Percentiles rank a stretch among this genome's conserved stretches.
Evolutionary conservation across 1,139 yeast genomes (phyloP).

Genomic region (Nakaseomyces glabratus): DNA sequence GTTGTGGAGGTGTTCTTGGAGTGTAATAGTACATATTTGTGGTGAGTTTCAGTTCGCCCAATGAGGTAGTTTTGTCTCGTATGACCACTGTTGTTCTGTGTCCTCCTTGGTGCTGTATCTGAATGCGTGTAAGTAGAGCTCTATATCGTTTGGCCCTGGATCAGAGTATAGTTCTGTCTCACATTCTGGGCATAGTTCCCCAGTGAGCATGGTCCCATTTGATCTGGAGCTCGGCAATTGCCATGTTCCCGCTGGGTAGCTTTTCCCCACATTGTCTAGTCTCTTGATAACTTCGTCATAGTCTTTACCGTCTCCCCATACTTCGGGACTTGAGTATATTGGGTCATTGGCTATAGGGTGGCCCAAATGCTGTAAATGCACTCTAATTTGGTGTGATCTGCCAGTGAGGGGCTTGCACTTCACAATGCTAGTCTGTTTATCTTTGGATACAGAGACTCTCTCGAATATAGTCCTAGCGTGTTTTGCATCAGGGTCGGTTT

Average conservation of each 20-base stretch:
- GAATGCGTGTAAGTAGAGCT: constrained; percentile 84
- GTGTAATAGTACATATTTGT: constrained; percentile 45
- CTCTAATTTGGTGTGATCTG: constrained; percentile 89
- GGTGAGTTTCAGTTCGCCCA: constrained; percentile 73
- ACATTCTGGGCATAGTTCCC: constrained; percentile 56
- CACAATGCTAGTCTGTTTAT: constrained; percentile 58
- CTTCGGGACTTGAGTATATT: constrained; percentile 58
- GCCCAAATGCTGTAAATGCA: constrained; percentile 80
- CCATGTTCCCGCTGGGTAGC: constrained; percentile 62
- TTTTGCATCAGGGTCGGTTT: constrained; percentile 53
- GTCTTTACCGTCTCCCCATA: constrained; percentile 78
- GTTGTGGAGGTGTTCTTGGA: too few species aligned
- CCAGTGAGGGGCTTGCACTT: constrained; percentile 83
- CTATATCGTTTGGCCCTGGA: constrained; percentile 80
- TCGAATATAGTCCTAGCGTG: constrained; percentile 42
- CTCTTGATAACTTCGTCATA: constrained; percentile 37
- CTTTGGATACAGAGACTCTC: constrained; percentile 29
- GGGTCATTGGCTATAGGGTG: constrained; percentile 95
- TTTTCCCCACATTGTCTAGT: constrained; percentile 61
- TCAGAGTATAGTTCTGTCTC: constrained; percentile 71
- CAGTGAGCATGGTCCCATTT: constrained; percentile 54
- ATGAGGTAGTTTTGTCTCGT: constrained; percentile 69
- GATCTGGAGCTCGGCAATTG: constrained; percentile 37
- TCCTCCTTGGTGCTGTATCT: constrained; percentile 48
- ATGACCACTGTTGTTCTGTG: constrained; percentile 51